Conservation (phyloP, 1,284 basidiomycete genomes). For the Ganoderma leucocontextum region DNA sequence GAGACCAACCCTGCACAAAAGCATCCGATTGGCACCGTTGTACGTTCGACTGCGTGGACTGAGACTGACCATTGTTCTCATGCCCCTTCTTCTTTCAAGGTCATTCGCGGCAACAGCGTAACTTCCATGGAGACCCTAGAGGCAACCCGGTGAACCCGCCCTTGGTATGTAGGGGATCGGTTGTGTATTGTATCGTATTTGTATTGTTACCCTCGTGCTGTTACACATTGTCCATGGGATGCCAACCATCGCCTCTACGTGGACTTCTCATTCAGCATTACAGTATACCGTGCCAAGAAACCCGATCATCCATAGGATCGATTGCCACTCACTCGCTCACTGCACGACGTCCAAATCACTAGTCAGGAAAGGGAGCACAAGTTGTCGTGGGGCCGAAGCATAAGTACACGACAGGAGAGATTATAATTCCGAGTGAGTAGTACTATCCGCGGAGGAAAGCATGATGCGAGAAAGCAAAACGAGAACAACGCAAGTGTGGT, state of each 20-base stretch:
- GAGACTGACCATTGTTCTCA: slow-evolving; percentile 21
- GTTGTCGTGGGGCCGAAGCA: neutral
- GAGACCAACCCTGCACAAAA: slow-evolving; percentile 92
- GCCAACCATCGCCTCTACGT: neutral
- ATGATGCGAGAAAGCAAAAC: neutral
- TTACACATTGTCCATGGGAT: slow-evolving; percentile 9
- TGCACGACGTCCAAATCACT: neutral
- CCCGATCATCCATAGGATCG: neutral
- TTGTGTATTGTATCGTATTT: slow-evolving; percentile 32
- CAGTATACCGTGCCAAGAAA: neutral
- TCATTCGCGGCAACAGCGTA: slow-evolving; percentile 94
- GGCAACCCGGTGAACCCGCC: slow-evolving; percentile 54
- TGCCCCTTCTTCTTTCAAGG: slow-evolving; percentile 55
- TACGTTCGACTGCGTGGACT: slow-evolving; percentile 52
- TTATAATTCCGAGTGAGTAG: neutral
- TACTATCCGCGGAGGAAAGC: neutral
- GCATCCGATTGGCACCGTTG: slow-evolving; percentile 89
- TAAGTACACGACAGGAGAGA: neutral
- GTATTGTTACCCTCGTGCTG: slow-evolving; percentile 29
- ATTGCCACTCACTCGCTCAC: neutral
- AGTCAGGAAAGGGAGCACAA: neutral
- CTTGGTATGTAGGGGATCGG: slow-evolving; percentile 31
- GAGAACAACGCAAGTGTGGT: neutral
- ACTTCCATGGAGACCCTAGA: slow-evolving; percentile 91
- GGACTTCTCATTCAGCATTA: neutral